Percentiles rank a stretch among this genome's conserved stretches.
Conservation (phyloP, 202 grass and related monocot genomes). For the Panicum virgatum region DNA sequence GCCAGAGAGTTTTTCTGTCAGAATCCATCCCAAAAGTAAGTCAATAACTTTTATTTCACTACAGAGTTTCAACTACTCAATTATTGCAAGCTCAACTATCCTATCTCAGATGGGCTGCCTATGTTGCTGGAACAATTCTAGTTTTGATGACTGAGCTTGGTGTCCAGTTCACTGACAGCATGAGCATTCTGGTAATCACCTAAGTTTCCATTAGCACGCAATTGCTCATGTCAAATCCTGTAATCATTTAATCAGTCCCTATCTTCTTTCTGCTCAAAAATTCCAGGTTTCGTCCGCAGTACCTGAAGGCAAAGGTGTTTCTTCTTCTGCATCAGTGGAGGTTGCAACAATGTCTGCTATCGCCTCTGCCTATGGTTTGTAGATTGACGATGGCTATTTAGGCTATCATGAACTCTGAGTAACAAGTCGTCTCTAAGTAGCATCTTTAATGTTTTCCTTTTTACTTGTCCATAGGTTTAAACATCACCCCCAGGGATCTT, state of each 20-base stretch:
- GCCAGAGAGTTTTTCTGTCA: conserved; percentile 68
- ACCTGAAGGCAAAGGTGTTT: conserved; percentile 80
- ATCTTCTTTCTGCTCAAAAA: conserved; percentile 41
- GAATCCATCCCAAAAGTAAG: conserved; percentile 90
- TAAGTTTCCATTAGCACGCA: neutral
- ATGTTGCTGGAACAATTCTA: conserved; percentile 96
- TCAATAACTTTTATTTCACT: neutral
- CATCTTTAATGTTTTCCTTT: neutral
- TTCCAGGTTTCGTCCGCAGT: conserved; percentile 74
- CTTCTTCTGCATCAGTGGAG: conserved; percentile 71
- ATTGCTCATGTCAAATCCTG: conserved; percentile 1
- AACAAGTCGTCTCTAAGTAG: conserved; percentile 18
- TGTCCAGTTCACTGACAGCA: conserved; percentile 77
- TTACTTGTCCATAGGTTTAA: conserved; percentile 58
- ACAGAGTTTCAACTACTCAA: neutral
- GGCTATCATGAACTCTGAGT: neutral
- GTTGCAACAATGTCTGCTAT: conserved; percentile 70
- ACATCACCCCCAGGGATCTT: conserved; percentile 77
- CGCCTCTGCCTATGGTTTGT: conserved; percentile 57
- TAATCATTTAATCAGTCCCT: conserved; percentile 25
- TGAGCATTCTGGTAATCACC: conserved; percentile 78
- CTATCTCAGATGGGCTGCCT: conserved; percentile 87
- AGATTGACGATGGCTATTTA: neutral
- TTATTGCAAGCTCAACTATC: conserved; percentile 11
- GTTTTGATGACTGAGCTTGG: conserved; percentile 93